A percentile compares a stretch with the other conserved stretches of the same genome.
phyloP scores from a whole-genome alignment of 805 yeast genomes.

The Yarrowia hollandica region DNA sequence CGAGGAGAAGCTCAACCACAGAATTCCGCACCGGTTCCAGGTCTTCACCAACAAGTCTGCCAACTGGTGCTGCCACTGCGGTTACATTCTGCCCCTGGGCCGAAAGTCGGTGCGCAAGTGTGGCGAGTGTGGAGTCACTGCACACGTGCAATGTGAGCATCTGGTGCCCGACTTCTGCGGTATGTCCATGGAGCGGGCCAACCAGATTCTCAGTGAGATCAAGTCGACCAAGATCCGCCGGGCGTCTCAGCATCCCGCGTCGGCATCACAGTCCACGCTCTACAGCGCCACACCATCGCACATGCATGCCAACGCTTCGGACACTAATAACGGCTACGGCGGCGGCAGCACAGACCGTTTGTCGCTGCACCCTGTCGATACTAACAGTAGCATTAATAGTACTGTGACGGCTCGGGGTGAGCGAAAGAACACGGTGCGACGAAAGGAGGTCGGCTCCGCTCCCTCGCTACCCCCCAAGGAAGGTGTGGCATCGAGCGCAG shows the following conservation, averaged over 20 bases:
- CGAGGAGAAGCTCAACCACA: constrained; percentile 86
- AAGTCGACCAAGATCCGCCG: constrained; percentile 60
- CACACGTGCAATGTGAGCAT: constrained; percentile 90
- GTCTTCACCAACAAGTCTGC: constrained; percentile 92
- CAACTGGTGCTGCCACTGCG: constrained; percentile 99
- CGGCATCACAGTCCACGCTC: constrained; percentile 8
- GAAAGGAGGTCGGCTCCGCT: constrained; percentile 38
- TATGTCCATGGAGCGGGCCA: constrained; percentile 96
- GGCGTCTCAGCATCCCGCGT: constrained; percentile 31
- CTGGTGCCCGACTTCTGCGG: constrained; percentile 98
- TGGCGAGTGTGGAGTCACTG: constrained; percentile 85
- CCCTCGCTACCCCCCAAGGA: constrained; percentile 29
- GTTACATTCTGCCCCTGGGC: constrained; percentile 94
- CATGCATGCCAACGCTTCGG: not conserved
- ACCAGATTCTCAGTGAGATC: constrained; percentile 80
- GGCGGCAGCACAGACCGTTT: not conserved
- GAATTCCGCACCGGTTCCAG: constrained; percentile 95
- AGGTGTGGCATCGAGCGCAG: not conserved
- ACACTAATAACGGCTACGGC: not conserved
- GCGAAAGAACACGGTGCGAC: constrained; percentile 35
- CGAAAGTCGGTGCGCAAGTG: constrained; percentile 89
- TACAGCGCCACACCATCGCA: constrained; percentile 33
- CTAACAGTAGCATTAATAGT: constrained; percentile 25
- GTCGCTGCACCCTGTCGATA: constrained; percentile 22
- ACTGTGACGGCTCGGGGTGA: constrained; percentile 28